phyloP scores from a whole-genome alignment of 164 flowering plant species.

The Umbilicus rupestris region DNA sequence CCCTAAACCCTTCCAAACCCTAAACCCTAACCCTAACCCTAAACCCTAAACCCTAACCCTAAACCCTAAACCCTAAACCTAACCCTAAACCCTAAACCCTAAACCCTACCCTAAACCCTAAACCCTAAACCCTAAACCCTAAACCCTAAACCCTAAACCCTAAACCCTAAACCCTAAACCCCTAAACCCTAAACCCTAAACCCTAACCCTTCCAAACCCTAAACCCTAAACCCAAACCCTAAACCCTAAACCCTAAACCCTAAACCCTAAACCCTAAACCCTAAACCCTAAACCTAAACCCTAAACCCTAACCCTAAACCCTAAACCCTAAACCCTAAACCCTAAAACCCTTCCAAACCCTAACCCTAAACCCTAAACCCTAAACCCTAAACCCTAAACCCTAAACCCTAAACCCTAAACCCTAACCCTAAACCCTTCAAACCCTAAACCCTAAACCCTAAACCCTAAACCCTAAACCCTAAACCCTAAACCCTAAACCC shows the following conservation, averaged over 20 bases:
- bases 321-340: constrained; percentile 16
- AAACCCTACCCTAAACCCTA: constrained; percentile 17
- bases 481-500: constrained; percentile 14
- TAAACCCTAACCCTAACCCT: constrained; percentile 17
- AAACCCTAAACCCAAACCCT: constrained; percentile 16
- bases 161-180: constrained; percentile 15
- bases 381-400: constrained; percentile 15
- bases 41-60: constrained; percentile 16
- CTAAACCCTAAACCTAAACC: constrained; percentile 13
- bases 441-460: constrained; percentile 14
- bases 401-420: constrained; percentile 12
- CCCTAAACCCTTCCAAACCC: constrained; percentile 16
- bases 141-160: constrained; percentile 15
- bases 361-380: constrained; percentile 16
- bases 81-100: constrained; percentile 20
- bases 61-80: constrained; percentile 21
- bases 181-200: constrained; percentile 15
- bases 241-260: constrained; percentile 15
- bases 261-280: constrained; percentile 15
- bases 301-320: constrained; percentile 14
- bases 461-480: constrained; percentile 15
- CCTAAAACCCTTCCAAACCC: constrained; percentile 14
- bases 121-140: constrained; percentile 14
- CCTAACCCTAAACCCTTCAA: constrained; percentile 9
- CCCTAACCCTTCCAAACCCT: constrained; percentile 18